Evolutionary conservation across 495 filamentous ascomycete species (phyloP).

Genomic region (Talaromyces liani): DNA sequence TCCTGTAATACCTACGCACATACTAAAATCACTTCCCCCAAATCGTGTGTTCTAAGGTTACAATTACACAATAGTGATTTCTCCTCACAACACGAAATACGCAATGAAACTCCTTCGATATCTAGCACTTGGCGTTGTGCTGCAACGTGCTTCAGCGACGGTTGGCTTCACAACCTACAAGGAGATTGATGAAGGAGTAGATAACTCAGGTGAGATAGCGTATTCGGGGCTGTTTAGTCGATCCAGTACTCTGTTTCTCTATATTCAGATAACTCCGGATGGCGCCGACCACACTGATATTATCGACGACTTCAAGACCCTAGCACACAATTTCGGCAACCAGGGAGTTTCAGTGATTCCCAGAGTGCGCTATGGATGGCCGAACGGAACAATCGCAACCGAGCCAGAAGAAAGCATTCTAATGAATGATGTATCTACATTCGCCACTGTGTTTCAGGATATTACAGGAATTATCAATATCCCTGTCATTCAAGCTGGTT

Average conservation of each 20-base stretch:
- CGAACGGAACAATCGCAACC: conserved; percentile 1
- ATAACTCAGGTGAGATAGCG: not conserved
- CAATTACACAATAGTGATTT: not conserved
- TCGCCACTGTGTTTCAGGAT: not conserved
- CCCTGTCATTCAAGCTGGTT: conserved; percentile 5
- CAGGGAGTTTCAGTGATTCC: conserved; percentile 4
- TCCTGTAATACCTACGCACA: no score
- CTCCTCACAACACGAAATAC: not conserved
- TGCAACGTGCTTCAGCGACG: not conserved
- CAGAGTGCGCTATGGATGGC: conserved; percentile 1
- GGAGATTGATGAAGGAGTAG: not conserved
- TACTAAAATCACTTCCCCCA: no score
- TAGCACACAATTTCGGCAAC: not conserved
- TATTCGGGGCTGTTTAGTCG: not conserved
- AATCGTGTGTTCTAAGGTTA: no score
- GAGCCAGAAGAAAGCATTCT: conserved; percentile 3
- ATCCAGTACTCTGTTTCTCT: not conserved
- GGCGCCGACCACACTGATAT: conserved; percentile 1
- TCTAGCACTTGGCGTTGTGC: not conserved
- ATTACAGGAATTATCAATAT: not conserved
- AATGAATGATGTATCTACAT: conserved; percentile 3
- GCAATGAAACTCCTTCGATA: not conserved
- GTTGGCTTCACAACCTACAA: conserved; percentile 1
- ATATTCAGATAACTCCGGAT: conserved; percentile 5
- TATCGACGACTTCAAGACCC: not conserved